Evolutionary conservation across 768 basidiomycete genomes (phyloP), one percentile per base, ranked within the genome.

Genomic region (Antrodiella citrinella): DNA sequence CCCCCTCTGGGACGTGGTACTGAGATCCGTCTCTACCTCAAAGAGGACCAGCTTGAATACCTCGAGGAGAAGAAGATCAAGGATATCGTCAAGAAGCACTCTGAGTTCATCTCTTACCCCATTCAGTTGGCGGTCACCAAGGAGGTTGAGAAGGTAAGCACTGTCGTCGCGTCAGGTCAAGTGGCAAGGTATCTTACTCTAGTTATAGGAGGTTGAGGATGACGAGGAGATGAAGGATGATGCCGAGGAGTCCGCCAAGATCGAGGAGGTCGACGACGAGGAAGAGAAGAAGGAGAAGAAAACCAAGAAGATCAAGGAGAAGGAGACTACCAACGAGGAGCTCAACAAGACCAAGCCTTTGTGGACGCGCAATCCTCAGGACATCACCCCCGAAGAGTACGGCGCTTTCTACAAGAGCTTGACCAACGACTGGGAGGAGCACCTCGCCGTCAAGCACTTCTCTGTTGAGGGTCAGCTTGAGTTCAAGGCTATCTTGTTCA

Each of bases 261-360:
- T 61, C 40, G 73, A 71, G 53, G 86, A 85, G 65, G 84, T 81
- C 54, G 81, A 81, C 59, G 85, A 81, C 57, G 71, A 67, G 7
- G 81, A 82, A 50, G 86, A 86, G 44, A 84, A 80, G 54, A 75
- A 81, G 39, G n/a, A n/a, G n/a, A 83, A 88, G 67, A 91, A 40
- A 85, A 93, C 58, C 82, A 93, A 87, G 58, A 83, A 86, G 67
- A 77, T 82, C 64, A 89, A 92, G 73, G 84, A 86, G 62, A 91
- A 93, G 78, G 90, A 91, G 77, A 90, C 77, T 43, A 49, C 55
- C 30, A 59, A 94, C 68, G 93, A 98, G 76, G 96, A 98, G 75
- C 86, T 99, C 61, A 98, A 98, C 87, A 98, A 97, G 84, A 97
- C 93, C 55, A 99, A 99, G 76, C 96, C 95, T 54, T 88, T 99